Percentiles rank a stretch among this genome's conserved stretches.
These are phyloP conservation scores for Xerocomellus chrysenteron DNA, from an alignment of 768 basidiomycete genomes.

Conservation along the genomic window DNA sequence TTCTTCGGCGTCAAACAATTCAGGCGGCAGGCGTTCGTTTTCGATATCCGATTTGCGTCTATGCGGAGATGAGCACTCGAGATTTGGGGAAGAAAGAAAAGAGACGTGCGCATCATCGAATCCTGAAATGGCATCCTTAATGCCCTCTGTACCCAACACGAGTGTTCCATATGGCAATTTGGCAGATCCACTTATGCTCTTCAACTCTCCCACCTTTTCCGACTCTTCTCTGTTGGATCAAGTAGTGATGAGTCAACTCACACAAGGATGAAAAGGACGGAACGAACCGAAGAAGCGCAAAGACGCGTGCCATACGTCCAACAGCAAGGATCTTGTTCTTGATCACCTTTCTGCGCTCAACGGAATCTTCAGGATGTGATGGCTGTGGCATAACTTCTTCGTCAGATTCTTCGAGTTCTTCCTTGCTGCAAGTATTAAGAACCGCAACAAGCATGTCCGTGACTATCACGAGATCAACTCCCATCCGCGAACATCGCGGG, in stretches of 20 bases:
- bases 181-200: conserved; percentile 77
- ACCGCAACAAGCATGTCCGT: conserved; percentile 99
- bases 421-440: conserved; percentile 92
- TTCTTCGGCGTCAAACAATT: conserved; percentile 83
- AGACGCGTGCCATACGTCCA: conserved; percentile 93
- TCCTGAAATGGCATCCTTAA: conserved; percentile 89
- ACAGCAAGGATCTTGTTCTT: conserved; percentile 99
- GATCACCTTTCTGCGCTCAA: conserved; percentile 86
- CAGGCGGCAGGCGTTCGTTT: conserved; percentile 97
- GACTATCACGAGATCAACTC: conserved; percentile 50
- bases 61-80: not conserved
- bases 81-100: not conserved
- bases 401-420: conserved; percentile 87
- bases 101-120: conserved; percentile 68
- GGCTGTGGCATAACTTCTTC: conserved; percentile 41
- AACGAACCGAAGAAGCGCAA: conserved; percentile 90
- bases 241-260: not conserved
- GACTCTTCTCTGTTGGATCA: conserved; percentile 79
- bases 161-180: conserved; percentile 82
- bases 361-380: conserved; percentile 43
- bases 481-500: not conserved
- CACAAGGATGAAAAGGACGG: not conserved
- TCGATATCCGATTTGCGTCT: conserved; percentile 98
- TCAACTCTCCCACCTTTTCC: conserved; percentile 95
- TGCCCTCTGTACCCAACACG: conserved; percentile 87